phyloP scores from a whole-genome alignment of 768 basidiomycete species.

The Pisolithus microcarpus region DNA sequence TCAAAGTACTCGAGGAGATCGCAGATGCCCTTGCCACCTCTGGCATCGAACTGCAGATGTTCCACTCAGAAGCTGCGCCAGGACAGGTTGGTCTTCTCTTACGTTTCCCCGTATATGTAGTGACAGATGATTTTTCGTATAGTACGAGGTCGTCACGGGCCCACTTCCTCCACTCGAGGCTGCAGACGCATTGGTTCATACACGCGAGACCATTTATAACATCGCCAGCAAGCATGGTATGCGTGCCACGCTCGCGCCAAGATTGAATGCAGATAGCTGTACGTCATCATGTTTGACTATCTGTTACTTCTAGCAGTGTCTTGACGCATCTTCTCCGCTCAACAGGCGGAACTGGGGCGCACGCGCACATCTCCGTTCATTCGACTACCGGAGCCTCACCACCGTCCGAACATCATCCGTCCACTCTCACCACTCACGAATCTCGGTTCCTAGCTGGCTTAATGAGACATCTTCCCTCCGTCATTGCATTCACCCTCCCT shows the following conservation, averaged over 20 bases:
- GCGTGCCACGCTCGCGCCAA: conserved; percentile 51
- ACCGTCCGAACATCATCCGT: background rate
- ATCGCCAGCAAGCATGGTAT: conserved; percentile 51
- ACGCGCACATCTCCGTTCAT: conserved; percentile 56
- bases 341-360: conserved; percentile 42
- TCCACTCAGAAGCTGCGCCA: conserved; percentile 56
- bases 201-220: conserved; percentile 54
- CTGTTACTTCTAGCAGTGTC: background rate
- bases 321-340: background rate
- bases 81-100: conserved; percentile 37
- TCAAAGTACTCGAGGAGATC: conserved; percentile 45
- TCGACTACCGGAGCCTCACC: conserved; percentile 13
- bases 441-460: conserved; percentile 49
- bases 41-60: conserved; percentile 53
- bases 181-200: conserved; percentile 52
- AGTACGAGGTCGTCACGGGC: conserved; percentile 58
- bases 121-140: background rate
- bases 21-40: conserved; percentile 36
- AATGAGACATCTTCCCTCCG: conserved; percentile 43
- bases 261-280: conserved; percentile 34
- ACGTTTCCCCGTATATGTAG: background rate
- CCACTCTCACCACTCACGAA: conserved; percentile 33
- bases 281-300: background rate
- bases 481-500: conserved; percentile 48
- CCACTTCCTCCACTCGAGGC: conserved; percentile 55